A percentile compares a stretch with the other conserved stretches of the same genome.
Evolutionary conservation across 1,284 basidiomycete genomes (phyloP).

Genomic region (Cystobasidium sp.): DNA sequence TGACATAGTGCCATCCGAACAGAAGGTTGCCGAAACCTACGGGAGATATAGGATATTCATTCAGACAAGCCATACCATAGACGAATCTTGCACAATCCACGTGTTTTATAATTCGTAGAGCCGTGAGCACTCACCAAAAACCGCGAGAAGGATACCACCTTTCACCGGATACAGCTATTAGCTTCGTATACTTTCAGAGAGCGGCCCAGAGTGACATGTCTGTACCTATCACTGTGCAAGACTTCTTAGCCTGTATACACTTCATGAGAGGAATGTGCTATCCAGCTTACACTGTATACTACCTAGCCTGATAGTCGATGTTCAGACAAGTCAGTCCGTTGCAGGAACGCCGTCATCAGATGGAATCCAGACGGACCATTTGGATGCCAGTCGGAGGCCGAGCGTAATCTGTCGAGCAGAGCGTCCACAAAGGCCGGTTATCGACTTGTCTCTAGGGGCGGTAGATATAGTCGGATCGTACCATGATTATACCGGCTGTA

Average conservation of each 20-base stretch:
- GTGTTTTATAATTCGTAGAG: too few species aligned
- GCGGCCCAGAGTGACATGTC: too few species aligned
- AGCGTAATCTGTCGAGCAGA: not conserved
- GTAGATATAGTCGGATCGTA: not conserved
- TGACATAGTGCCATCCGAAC: conserved; percentile 19
- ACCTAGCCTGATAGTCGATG: conserved; percentile 4
- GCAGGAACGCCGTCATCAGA: not conserved
- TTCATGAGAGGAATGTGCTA: too few species aligned
- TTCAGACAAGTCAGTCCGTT: not conserved
- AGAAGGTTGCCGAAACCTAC: conserved; percentile 14
- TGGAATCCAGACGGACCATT: not conserved
- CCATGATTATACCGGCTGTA: conserved; percentile 15
- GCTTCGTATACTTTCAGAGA: too few species aligned
- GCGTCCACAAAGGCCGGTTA: not conserved
- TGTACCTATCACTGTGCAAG: too few species aligned
- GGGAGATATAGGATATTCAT: not conserved
- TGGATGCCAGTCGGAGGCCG: conserved; percentile 12
- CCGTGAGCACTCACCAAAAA: not conserved
- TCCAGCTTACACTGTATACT: conserved; percentile 12
- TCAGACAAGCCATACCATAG: not conserved
- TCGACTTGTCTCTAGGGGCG: too few species aligned
- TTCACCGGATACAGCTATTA: not conserved
- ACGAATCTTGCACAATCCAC: not conserved
- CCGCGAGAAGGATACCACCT: not conserved
- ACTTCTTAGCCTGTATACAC: too few species aligned